Conservation (phyloP, 2,329 filamentous ascomycete species). For the Exophiala sp. region DNA sequence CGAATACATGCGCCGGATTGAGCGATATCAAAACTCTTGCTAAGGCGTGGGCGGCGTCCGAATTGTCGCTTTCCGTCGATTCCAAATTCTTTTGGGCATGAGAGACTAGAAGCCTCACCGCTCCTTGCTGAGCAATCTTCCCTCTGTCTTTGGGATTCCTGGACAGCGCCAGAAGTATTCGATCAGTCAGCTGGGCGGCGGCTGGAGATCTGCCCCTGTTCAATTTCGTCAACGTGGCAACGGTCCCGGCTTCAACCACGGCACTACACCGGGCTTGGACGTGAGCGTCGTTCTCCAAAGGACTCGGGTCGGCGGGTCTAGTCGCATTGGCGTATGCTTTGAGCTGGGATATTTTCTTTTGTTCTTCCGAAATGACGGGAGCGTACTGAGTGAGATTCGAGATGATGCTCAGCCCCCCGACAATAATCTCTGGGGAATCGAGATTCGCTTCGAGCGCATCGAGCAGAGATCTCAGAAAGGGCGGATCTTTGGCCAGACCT, state of each 20-base stretch:
- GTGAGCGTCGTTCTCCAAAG: conserved; percentile 68
- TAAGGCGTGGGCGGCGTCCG: conserved; percentile 67
- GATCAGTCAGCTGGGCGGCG: conserved; percentile 65
- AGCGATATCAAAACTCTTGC: conserved; percentile 81
- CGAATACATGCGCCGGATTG: conserved; percentile 78
- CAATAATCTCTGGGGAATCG: conserved; percentile 65
- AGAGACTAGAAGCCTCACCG: conserved; percentile 73
- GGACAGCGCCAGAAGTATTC: conserved; percentile 71
- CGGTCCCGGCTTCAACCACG: conserved; percentile 71
- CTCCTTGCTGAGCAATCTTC: conserved; percentile 85
- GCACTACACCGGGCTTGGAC: conserved; percentile 69
- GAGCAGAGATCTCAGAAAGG: conserved; percentile 65
- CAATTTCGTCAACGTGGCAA: conserved; percentile 69
- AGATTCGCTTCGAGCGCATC: conserved; percentile 42
- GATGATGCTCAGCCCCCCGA: conserved; percentile 80
- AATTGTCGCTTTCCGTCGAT: conserved; percentile 25
- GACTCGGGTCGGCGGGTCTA: conserved; percentile 58
- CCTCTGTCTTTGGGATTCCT: conserved; percentile 68
- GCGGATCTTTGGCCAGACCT: conserved; percentile 61
- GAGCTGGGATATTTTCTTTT: conserved; percentile 83
- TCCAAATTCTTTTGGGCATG: conserved; percentile 45
- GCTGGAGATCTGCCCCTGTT: conserved; percentile 64
- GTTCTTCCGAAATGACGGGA: conserved; percentile 74
- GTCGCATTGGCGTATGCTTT: conserved; percentile 90
- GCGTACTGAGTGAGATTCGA: conserved; percentile 77